A percentile compares a stretch with the other conserved stretches of the same genome.
phyloP scores from a whole-genome alignment of 495 filamentous ascomycete species.

The Sordaria brevicollis region DNA sequence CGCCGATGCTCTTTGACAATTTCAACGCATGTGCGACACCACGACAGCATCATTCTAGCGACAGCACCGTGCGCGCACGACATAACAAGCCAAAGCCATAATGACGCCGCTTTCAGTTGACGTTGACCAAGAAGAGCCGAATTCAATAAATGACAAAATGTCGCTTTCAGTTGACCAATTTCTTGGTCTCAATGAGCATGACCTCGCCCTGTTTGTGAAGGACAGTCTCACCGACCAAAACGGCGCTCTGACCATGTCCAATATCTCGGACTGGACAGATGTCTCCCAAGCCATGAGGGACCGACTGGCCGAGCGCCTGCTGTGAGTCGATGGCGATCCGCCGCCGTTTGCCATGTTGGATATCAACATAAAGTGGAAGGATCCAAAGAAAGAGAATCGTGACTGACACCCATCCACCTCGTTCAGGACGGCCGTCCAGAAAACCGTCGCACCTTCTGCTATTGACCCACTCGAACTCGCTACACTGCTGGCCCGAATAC shows the following conservation, averaged over 20 bases:
- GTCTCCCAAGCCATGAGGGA: too few species aligned
- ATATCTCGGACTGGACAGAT: too few species aligned
- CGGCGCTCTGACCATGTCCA: too few species aligned
- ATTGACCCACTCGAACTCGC: not conserved
- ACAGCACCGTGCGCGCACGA: not conserved
- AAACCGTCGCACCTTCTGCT: not conserved
- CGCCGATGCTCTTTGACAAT: not conserved
- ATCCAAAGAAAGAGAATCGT: not conserved
- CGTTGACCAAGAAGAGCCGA: too few species aligned
- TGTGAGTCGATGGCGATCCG: not conserved
- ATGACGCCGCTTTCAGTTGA: not conserved
- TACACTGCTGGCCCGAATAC: not conserved
- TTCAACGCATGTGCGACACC: not conserved
- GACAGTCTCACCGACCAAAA: not conserved
- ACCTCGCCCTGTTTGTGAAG: too few species aligned
- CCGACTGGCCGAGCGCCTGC: too few species aligned
- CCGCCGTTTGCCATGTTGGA: too few species aligned
- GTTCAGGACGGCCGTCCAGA: not conserved
- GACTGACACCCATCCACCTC: not conserved
- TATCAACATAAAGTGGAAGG: too few species aligned
- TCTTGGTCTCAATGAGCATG: too few species aligned
- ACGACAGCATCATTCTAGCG: not conserved
- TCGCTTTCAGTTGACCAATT: too few species aligned
- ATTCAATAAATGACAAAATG: too few species aligned
- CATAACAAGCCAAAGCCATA: not conserved